Percentiles rank a stretch among this genome's conserved stretches.
Evolutionary conservation across 2,329 filamentous ascomycete genomes (phyloP).

Genomic region (Hymenoscyphus salicellus): DNA sequence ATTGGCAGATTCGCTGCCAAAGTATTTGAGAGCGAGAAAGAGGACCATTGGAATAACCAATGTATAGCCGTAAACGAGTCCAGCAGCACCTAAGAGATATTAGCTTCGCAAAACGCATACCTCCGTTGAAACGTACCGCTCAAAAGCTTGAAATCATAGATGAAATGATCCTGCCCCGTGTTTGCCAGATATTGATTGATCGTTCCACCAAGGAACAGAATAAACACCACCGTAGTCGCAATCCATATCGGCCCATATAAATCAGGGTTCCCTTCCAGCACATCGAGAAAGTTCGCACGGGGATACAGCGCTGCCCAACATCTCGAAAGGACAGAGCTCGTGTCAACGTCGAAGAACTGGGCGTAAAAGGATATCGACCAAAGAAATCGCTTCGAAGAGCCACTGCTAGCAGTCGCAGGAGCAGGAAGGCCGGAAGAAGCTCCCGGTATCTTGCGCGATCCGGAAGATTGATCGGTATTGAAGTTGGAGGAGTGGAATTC

Average conservation of each 20-base stretch:
- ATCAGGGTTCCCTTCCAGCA: constrained; percentile 94
- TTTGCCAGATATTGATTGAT: constrained; percentile 85
- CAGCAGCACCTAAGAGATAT: constrained; percentile 64
- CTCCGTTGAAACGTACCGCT: constrained; percentile 55
- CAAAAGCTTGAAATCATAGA: constrained; percentile 86
- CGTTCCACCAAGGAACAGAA: constrained; percentile 90
- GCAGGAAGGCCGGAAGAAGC: constrained; percentile 49
- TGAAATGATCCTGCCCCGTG: constrained; percentile 67
- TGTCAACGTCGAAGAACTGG: constrained; percentile 98
- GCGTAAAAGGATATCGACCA: constrained; percentile 93
- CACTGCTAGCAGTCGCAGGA: constrained; percentile 52
- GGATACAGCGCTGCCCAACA: constrained; percentile 89
- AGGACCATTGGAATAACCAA: constrained; percentile 78
- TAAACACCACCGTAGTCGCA: constrained; percentile 93
- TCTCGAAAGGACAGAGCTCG: constrained; percentile 78
- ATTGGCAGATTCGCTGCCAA: constrained; percentile 89
- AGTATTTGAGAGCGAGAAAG: constrained; percentile 89
- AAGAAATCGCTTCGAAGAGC: constrained; percentile 76
- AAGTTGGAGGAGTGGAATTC: constrained; percentile 97
- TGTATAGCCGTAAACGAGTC: constrained; percentile 94
- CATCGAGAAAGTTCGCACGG: constrained; percentile 91
- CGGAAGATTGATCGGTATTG: constrained; percentile 52
- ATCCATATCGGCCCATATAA: constrained; percentile 99
- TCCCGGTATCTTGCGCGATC: constrained; percentile 41
- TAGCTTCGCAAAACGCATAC: not conserved